Conservation (phyloP, 495 filamentous ascomycete genomes). For the Margaritispora aquatica region DNA sequence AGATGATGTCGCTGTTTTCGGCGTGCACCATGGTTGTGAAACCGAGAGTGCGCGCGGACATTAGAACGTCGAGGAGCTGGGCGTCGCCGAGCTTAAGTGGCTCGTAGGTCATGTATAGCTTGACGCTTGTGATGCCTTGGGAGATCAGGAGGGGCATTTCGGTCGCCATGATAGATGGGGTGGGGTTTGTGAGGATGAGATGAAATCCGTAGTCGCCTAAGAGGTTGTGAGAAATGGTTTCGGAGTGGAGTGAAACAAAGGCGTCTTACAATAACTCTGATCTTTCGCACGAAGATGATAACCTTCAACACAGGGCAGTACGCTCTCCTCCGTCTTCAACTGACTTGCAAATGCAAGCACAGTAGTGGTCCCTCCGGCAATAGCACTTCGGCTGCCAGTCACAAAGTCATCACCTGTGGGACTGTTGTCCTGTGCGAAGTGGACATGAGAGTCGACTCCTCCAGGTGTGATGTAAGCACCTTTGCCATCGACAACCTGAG, state of each 20-base stretch:
- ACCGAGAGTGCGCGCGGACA: constrained; percentile 31
- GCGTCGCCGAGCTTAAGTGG: constrained; percentile 40
- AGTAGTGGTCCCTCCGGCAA: constrained; percentile 52
- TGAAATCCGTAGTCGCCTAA: constrained; percentile 48
- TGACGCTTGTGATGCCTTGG: constrained; percentile 44
- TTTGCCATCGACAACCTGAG: constrained; percentile 24
- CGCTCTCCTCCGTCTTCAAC: constrained; percentile 33
- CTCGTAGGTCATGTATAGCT: constrained; percentile 56
- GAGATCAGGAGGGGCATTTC: constrained; percentile 37
- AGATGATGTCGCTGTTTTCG: constrained; percentile 45
- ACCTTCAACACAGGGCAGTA: constrained; percentile 38
- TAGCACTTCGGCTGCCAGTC: constrained; percentile 41
- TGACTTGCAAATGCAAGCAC: constrained; percentile 50
- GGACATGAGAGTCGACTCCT: constrained; percentile 40
- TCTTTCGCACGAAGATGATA: constrained; percentile 36
- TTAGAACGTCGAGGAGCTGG: constrained; percentile 44
- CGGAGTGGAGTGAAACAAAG: no score
- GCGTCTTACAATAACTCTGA: constrained; percentile 35
- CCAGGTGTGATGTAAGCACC: constrained; percentile 35
- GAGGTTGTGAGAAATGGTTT: no score
- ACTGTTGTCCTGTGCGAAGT: constrained; percentile 30
- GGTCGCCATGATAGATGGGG: constrained; percentile 27
- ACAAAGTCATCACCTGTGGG: constrained; percentile 33
- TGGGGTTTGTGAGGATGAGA: constrained; percentile 44
- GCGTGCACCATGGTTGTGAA: constrained; percentile 54